Base-by-base conservation (phyloP, 129 eudicot species). In the Sambucus nigra region DNA sequence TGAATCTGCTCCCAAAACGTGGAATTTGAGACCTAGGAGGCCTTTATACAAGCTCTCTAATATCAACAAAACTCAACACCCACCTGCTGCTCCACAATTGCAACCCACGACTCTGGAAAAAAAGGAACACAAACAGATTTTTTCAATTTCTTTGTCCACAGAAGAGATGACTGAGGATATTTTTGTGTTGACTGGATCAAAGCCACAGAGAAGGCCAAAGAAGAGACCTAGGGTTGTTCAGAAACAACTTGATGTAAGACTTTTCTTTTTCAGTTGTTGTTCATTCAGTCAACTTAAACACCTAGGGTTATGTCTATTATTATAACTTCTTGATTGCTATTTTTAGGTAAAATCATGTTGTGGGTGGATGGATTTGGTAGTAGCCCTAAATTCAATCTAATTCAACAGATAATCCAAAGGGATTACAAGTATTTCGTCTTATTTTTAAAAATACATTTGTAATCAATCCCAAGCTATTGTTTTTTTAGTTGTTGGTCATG, bases 21-120 rank as follows among this genome's bases (percentile, higher is more conserved):
- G 91, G 95, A 80, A 85, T 72, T 73, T 85, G 74, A 80, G 95
- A 60, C 95, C 95, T 2, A 71, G 95, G 41, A 75, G 70, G 54
- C 74, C 79, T 1, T 42, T 60, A n/a, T 55, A 40, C 65, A 75
- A 72, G 70, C 68, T 38, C 15, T 57, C 28, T 51, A 73, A 62
- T 56, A 48, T 0, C 20, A 44, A 57, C 8, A 57, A 24, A 54
- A 4, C 25, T 67, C 61, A n/a, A 17, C 5, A 1, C 22, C n/a
- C 46, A 29, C 13, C 24, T 16, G 16, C 0, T 31, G n/a, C 1
- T 13, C 35, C 35, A 29, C 35, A 29, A 29, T 29, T 8, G 8
- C 0, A 29, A n/a, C 3, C 4, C 12, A 42, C 5, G 23, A 59
- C 17, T 12, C 14, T 0, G 8, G 53, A 14, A 35, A 20, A 41